Base-by-base conservation (phyloP, 2,329 filamentous ascomycete genomes). In the Phaeosphaeriaceae sp. region DNA sequence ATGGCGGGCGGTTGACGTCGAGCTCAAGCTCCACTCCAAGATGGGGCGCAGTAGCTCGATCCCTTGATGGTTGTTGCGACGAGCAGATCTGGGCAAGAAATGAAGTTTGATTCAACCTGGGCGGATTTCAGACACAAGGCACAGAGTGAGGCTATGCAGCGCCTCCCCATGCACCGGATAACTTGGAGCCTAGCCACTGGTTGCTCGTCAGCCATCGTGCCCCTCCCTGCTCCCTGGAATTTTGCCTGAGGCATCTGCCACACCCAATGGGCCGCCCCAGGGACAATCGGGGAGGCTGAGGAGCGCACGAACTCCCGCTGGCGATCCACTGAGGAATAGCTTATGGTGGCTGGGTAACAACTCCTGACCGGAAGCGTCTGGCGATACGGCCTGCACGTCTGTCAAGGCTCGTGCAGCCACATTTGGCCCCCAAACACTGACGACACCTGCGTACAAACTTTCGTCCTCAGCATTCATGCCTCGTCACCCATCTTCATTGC, bases 61-160 rank as follows among this genome's bases (percentile, higher is more conserved):
- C 44, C 52, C 41, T 53, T 57, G 55, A 54, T 49, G 58, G 58
- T 62, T 57, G 58, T 61, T 50, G 67, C 63, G 54, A 66, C 62
- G 63, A 62, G 64, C 61, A 62, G 49, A 58, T 63, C 58, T 53
- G 64, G 63, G 58, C 54, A 54, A 55, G 57, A 63, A 36, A 56
- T 51, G 61, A 68, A 22, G 66, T 58, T 61, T 51, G 57, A 62
- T 54, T 64, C 58, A 63, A 61, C 53, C 54, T 57, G 54, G 59
- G 60, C 46, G 49, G 51, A 59, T 45, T 59, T 21, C 47, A 42
- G 27, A 44, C 54, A 47, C 42, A 47, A 58, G 42, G 48, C 54
- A 55, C 33, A 60, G n/a, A 56, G 52, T 62, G 65, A 71, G 70
- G 70, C 70, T 72, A 65, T 71, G 71, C 71, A 59, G 46, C 57